These are phyloP conservation scores for Mortierella sp. DNA, from an alignment of 371 early-diverging fungal genomes.

Conservation along the genomic window DNA sequence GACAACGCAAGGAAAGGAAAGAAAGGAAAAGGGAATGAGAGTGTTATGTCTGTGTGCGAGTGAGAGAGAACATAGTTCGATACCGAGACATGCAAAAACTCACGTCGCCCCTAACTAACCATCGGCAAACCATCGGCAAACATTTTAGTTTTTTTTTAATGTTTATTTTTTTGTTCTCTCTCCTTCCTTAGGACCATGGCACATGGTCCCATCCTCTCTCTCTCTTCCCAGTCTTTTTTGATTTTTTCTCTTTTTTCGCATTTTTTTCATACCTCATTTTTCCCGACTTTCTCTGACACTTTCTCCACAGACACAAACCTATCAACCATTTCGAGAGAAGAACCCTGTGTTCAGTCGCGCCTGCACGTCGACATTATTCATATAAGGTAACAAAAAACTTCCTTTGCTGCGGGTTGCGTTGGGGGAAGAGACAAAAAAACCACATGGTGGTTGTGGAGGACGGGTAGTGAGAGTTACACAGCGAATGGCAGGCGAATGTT, in stretches of 20 bases:
- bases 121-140: not conserved
- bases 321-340: not conserved
- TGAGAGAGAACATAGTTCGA: not conserved
- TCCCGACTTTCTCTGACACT: not conserved
- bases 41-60: no score
- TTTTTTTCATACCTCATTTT: not conserved
- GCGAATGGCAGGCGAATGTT: not conserved
- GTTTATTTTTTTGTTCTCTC: not conserved
- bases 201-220: not conserved
- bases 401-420: not conserved
- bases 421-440: not conserved
- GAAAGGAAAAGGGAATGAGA: not conserved
- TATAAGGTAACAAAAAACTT: not conserved
- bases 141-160: slow-evolving; percentile 5
- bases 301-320: not conserved
- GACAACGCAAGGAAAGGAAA: not conserved
- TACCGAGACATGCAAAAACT: not conserved
- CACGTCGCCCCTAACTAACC: not conserved
- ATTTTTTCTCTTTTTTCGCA: not conserved
- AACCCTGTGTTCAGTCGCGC: not conserved
- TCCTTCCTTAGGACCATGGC: not conserved
- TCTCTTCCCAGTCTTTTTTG: not conserved
- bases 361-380: not conserved
- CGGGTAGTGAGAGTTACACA: not conserved
- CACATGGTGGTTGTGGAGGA: not conserved